Evolutionary conservation across 108 stramenopile genomes (phyloP), one percentile per base, ranked within the genome.

Genomic region (Parietichytrium sp.): DNA sequence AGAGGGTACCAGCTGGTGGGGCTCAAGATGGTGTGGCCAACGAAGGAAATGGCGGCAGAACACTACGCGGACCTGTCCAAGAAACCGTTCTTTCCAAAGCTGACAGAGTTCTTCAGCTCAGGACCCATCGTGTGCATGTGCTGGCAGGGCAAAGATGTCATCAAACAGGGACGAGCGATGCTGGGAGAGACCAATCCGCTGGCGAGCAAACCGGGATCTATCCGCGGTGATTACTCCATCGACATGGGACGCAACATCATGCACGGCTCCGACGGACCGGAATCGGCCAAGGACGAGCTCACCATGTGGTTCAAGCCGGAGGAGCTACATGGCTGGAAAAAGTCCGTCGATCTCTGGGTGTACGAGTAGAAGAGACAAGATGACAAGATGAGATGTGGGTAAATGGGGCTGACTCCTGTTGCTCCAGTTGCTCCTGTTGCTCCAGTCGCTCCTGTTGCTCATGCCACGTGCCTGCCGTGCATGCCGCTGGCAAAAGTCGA

Each of bases 161-260:
- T 96, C 52, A 83, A 89, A 18, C 93, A 93, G 4, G 96, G 95
- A 45, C 88, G 97, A 27, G 94, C 93, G 85, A 93, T 98, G 93
- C 88, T 98, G 7, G 97, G 97, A 18, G 95, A 94, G 16, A 98
- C 97, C 78, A 96, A 96, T 82, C 97, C 97, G 50, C 78, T 93
- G 55, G 94, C 92, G 29, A 87, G 90, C 38, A 91, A 86, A 23
- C 94, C 95, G 53, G 96, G 96, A 54, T 94, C 95, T 25, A 96
- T 96, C 80, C 92, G 95, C 29, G 95, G 95, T 49, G 95, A 96
- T 80, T 93, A 92, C 86, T 94, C 92, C 81, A 82, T 91, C 49
- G 89, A 29, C 26, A 90, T 93, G 10, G 94, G 94, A 48, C 87
- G 94, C 29, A 94, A 94, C 81, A 94, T 94, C 61, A 93, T 91